Conservation (phyloP, 352 stramenopile genomes). For the Elongisporangium anandrum region DNA sequence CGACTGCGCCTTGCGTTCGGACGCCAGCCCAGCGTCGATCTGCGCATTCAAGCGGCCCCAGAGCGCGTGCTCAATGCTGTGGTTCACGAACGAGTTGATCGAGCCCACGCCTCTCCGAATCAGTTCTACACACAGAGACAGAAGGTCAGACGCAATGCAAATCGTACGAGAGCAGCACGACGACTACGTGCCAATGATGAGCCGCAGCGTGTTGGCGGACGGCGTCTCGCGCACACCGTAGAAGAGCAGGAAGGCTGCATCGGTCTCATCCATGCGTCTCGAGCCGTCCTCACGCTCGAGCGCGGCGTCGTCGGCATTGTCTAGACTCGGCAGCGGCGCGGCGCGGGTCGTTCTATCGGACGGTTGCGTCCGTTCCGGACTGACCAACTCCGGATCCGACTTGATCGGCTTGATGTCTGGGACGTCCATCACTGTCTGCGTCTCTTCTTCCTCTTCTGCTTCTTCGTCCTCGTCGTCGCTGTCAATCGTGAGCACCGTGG, state of each 20-base stretch:
- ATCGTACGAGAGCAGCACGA: background rate
- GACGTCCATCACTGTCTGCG: background rate
- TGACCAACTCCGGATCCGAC: background rate
- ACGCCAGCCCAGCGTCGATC: constrained; percentile 27
- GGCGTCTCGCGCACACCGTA: constrained; percentile 49
- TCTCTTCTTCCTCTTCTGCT: constrained; percentile 8
- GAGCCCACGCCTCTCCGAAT: constrained; percentile 39
- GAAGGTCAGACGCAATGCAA: constrained; percentile 4
- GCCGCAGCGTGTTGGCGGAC: constrained; percentile 35
- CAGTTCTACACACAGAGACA: constrained; percentile 29
- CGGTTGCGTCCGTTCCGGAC: background rate
- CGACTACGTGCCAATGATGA: constrained; percentile 45
- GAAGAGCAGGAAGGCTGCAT: constrained; percentile 68
- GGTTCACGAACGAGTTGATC: constrained; percentile 16
- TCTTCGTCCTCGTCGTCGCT: constrained; percentile 23
- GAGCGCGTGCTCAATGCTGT: constrained; percentile 44
- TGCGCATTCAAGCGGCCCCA: constrained; percentile 45
- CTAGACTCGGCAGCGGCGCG: background rate
- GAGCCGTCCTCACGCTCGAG: background rate
- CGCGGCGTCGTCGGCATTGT: background rate
- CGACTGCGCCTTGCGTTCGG: constrained; percentile 39
- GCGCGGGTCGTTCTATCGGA: background rate
- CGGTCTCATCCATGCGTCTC: constrained; percentile 47
- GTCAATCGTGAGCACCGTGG: constrained; percentile 28
- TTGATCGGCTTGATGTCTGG: background rate